Evolutionary conservation across 805 yeast species (phyloP), one percentile per base, ranked within the genome.

Genomic region (Scheffersomyces lignosus): DNA sequence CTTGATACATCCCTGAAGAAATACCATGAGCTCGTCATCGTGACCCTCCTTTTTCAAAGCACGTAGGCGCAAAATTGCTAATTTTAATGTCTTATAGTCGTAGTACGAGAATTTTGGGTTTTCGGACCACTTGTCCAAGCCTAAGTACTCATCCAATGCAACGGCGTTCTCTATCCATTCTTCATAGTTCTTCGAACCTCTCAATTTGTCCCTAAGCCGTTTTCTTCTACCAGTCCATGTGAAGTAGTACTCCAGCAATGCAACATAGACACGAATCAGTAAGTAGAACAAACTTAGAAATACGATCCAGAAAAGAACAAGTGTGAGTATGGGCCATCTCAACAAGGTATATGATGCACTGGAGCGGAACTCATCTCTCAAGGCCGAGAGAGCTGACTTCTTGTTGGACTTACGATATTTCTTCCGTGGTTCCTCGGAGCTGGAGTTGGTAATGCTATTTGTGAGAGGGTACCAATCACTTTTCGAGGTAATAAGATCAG

Each of bases 81-180:
- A 60, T 30, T 67, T 57, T 6, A 86, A 60, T 0, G 87, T 80
- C 26, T 69, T 72, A 58, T 77, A 80, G 55, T 85, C 91, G 54
- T 85, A 85, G 53, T 79, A 81, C 16, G 78, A 77, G 45, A 81
- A 82, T 38, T 67, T 64, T 15, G 82, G 81, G 42, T 78, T 78
- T 6, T 60, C 49, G 31, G 77, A 73, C 95, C 95, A 85, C 31
- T 70, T 65, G 43, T 77, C 78, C n/a, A 80, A 60, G 4, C 80
- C 77, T 22, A 84, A 62, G 49, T 64, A 73, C 23, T 69, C 58
- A 52, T 85, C 93, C 31, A 85, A 55, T 6, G 59, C 62, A 25
- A 67, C 51, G 1, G 93, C 91, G 47, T 75, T 75, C 12, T 55
- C 53, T 4, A 74, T 61, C 85, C 90, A 85, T 43, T 85, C 87